Base-by-base conservation (phyloP, 345 rosid species). In the Chamaenerion angustifolium region DNA sequence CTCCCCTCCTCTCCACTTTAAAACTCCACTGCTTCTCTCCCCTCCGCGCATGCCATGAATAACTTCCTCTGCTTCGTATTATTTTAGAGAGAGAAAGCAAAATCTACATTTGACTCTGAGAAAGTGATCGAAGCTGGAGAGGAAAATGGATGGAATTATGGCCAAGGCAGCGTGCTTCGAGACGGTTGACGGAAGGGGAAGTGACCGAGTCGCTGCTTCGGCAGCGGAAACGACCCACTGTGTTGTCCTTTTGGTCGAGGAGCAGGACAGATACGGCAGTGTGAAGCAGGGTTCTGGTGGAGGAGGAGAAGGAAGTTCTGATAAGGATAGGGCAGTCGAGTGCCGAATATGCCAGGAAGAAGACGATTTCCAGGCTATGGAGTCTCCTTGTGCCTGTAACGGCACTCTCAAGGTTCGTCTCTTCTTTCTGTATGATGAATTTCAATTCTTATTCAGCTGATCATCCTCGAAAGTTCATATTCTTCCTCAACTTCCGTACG, bases 291-390 rank as follows among this genome's bases (percentile, higher is more conserved):
- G 54, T 0, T 17, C 0, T 16, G 48, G 54, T 18, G 61, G 46
- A 16, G 42, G 47, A 42, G 53, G 16, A 42, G 11, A 42, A 42
- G 54, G 42, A 21, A 59, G 37, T 31, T 51, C 52, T 14, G 25
- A 45, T 43, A 59, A 52, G 52, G 49, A 45, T 51, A 41, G 31
- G 15, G 19, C 52, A 3, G 52, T 19, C 56, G 87, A 80, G 70
- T 80, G 87, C 45, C 68, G 87, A 63, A 80, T 80, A 61, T 80
- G 87, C 55, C 87, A 80, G 55, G 87, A 80, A 58, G 87, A 76
- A 48, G 83, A 68, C 54, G 66, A 76, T 4, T 60, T 56, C 1
- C 55, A 23, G 25, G 60, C 62, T 13, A 59, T 76, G 83, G 87
- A 80, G 53, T 65, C 75, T 70, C 87, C 87, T 47, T 80, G 83